Evolutionary conservation across 768 basidiomycete species (phyloP).

Genomic region (Pulveroboletus frians): DNA sequence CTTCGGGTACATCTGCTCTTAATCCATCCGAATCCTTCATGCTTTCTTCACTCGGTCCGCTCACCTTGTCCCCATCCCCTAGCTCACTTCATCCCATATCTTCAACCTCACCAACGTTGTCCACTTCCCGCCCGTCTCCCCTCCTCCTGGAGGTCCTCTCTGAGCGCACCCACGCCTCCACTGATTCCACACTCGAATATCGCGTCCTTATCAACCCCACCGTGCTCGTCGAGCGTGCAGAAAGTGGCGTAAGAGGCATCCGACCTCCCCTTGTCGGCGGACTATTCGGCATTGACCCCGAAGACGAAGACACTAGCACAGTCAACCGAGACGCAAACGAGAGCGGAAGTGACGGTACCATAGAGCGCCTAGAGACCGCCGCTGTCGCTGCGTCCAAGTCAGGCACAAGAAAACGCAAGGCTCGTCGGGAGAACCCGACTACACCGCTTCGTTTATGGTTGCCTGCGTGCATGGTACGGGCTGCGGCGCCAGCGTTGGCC

Average conservation of each 20-base stretch:
- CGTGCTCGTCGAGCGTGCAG: constrained; percentile 58
- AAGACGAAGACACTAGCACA: constrained; percentile 39
- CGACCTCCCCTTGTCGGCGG: constrained; percentile 42
- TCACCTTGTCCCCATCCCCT: constrained; percentile 1
- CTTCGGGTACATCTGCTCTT: neutral
- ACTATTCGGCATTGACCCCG: constrained; percentile 37
- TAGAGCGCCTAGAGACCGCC: constrained; percentile 25
- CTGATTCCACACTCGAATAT: constrained; percentile 71
- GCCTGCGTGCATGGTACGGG: constrained; percentile 69
- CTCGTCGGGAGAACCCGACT: constrained; percentile 36
- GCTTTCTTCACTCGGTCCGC: constrained; percentile 15
- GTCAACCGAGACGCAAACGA: constrained; percentile 32
- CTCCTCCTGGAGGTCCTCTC: constrained; percentile 66
- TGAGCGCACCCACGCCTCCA: constrained; percentile 60
- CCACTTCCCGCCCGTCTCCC: constrained; percentile 32
- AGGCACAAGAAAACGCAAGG: constrained; percentile 20
- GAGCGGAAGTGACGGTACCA: constrained; percentile 38
- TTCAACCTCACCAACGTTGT: constrained; percentile 4
- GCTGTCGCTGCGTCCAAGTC: constrained; percentile 18
- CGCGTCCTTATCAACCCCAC: constrained; percentile 71
- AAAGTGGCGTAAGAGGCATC: constrained; percentile 60
- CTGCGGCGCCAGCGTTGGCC: constrained; percentile 63
- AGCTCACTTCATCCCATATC: constrained; percentile 1
- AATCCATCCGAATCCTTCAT: constrained; percentile 6
- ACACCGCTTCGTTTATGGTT: constrained; percentile 70